phyloP scores from a whole-genome alignment of 768 basidiomycete species.

The Rhizopogon rudus region DNA sequence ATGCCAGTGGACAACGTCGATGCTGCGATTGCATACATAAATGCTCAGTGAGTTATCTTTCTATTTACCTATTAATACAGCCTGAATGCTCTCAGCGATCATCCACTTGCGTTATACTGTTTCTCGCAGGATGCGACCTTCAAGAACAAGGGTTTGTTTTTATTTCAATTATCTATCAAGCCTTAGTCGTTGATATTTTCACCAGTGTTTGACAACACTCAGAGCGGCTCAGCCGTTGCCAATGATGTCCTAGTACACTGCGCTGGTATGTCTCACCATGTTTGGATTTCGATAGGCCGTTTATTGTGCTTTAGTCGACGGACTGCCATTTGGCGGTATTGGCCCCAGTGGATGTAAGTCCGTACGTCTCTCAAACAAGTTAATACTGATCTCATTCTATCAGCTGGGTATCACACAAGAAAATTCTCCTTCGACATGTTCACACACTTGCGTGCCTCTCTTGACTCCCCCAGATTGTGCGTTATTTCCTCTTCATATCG shows the following conservation, averaged over 20 bases:
- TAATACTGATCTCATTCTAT: background rate
- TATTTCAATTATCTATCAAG: background rate
- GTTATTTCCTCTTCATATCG: background rate
- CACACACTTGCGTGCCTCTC: slow-evolving; percentile 62
- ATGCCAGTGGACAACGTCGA: slow-evolving; percentile 67
- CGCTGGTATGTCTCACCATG: slow-evolving; percentile 35
- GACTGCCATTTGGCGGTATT: slow-evolving; percentile 70
- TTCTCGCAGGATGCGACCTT: slow-evolving; percentile 58
- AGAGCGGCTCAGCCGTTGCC: slow-evolving; percentile 62
- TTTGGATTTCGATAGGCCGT: background rate
- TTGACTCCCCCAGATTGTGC: slow-evolving; percentile 36
- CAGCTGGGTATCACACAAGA: slow-evolving; percentile 66
- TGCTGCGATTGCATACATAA: slow-evolving; percentile 67
- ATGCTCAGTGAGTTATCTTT: slow-evolving; percentile 33
- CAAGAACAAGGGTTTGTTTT: slow-evolving; percentile 54
- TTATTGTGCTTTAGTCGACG: slow-evolving; percentile 35
- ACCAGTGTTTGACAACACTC: slow-evolving; percentile 63
- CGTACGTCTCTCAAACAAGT: background rate
- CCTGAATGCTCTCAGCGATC: slow-evolving; percentile 40
- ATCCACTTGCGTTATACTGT: slow-evolving; percentile 74
- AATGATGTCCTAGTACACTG: slow-evolving; percentile 69
- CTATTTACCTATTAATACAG: background rate
- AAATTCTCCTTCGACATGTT: slow-evolving; percentile 76
- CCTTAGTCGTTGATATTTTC: background rate
- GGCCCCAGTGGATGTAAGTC: slow-evolving; percentile 68